Evolutionary conservation across 2,329 filamentous ascomycete species (phyloP).

Genomic region (Curvularia eragrostidis): DNA sequence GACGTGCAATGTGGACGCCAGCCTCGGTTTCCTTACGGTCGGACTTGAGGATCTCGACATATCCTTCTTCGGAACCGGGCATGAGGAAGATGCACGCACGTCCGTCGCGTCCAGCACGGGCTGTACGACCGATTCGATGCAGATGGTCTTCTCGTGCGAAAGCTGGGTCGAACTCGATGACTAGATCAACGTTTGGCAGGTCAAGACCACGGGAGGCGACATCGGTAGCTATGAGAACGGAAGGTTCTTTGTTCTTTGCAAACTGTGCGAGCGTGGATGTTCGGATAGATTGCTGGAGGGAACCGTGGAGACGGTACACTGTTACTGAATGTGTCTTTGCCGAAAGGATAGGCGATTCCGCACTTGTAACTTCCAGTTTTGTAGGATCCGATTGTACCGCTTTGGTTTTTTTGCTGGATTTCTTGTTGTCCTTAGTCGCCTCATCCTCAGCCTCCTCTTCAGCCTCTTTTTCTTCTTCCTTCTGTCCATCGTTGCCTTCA

Average conservation of each 20-base stretch:
- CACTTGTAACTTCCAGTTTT: slow-evolving; percentile 63
- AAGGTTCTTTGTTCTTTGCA: slow-evolving; percentile 73
- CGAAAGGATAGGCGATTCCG: slow-evolving; percentile 74
- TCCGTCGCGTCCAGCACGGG: slow-evolving; percentile 86
- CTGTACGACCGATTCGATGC: slow-evolving; percentile 92
- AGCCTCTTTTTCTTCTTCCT: slow-evolving; percentile 29
- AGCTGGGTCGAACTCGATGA: slow-evolving; percentile 94
- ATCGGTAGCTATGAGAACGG: slow-evolving; percentile 90
- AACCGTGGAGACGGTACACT: slow-evolving; percentile 88
- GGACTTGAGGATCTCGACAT: slow-evolving; percentile 78
- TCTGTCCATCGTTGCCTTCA: slow-evolving; percentile 39
- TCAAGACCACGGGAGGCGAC: slow-evolving; percentile 95
- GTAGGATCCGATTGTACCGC: slow-evolving; percentile 52
- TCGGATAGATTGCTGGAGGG: slow-evolving; percentile 83
- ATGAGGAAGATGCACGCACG: slow-evolving; percentile 88
- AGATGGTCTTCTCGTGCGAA: slow-evolving; percentile 94
- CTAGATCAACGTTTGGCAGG: slow-evolving; percentile 90
- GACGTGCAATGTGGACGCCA: slow-evolving; percentile 62
- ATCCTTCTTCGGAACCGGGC: slow-evolving; percentile 90
- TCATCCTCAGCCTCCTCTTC: slow-evolving; percentile 21
- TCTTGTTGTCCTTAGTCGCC: slow-evolving; percentile 21
- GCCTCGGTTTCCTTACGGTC: slow-evolving; percentile 69
- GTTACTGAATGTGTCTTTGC: slow-evolving; percentile 78
- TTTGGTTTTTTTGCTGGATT: slow-evolving; percentile 46
- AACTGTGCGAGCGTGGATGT: slow-evolving; percentile 87